Percentiles rank a stretch among this genome's conserved stretches.
Conservation (phyloP, 148 eudicot species). For the Heliamphora exappendiculata region DNA sequence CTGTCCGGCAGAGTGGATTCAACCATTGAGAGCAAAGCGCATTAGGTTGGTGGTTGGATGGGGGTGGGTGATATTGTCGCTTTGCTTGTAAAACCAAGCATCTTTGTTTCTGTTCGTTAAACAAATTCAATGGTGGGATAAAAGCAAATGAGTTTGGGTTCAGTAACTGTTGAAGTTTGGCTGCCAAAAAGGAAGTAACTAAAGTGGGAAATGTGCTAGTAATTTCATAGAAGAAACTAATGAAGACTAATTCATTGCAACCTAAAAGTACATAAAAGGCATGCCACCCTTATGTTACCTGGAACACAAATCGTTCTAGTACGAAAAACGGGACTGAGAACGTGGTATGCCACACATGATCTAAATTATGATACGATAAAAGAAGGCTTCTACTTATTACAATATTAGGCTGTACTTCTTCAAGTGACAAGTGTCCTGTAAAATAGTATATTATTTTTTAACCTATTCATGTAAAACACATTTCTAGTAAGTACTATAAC, state of each 20-base stretch:
- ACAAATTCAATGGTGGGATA: not conserved
- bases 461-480: no score
- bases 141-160: slow-evolving; percentile 10
- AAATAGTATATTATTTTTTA: no score
- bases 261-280: slow-evolving; percentile 3
- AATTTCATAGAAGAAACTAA: not conserved
- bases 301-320: no score
- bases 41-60: slow-evolving; percentile 5
- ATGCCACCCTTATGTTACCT: slow-evolving; percentile 6
- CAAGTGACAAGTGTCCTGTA: no score
- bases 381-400: no score
- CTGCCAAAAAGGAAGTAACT: slow-evolving; percentile 25
- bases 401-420: no score
- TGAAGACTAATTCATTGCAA: not conserved
- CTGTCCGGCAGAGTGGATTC: not conserved
- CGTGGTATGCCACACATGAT: no score
- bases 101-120: not conserved
- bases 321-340: no score
- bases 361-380: no score
- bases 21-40: no score
- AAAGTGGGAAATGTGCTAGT: not conserved
- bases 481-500: no score
- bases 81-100: slow-evolving; percentile 11
- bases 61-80: slow-evolving; percentile 13
- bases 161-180: slow-evolving; percentile 45